Evolutionary conservation across 768 basidiomycete genomes (phyloP), one percentile per base, ranked within the genome.

Genomic region (Lanmaoa pseudosensibilis): DNA sequence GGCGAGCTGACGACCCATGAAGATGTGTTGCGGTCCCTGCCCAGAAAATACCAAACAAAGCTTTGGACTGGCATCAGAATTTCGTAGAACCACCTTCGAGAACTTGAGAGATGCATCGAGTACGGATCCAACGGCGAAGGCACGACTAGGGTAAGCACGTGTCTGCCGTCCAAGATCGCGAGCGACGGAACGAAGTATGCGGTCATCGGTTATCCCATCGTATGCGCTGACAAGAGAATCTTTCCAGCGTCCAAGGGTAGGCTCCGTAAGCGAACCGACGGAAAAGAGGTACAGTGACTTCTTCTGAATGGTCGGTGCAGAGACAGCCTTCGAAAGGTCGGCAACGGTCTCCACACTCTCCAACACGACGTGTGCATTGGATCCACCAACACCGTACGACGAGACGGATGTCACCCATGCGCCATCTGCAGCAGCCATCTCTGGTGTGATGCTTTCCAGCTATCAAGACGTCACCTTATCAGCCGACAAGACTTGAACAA

Each of bases 1-100:
- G 18, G 70, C 65, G 11, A 72, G 71, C 38, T 73, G 67, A 48
- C 74, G 73, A 52, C 74, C 74, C 73, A 74, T 75, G 51, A 62
- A 67, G 33, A 66, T 30, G 38, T 74, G 71, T 38, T 75, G 73
- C 1, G 73, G 72, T 5, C 74, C 74, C 52, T 74, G 73, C 10
- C 73, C 74, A 34, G 73, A 54, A 50, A 74, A 74, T 11, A 74
- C 72, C 43, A 71, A 59, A 27, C 74, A 72, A 9, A 73, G 61
- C 50, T 73, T 74, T 0, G 74, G 70, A 23, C 60, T 62, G n/a
- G 43, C 33, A 8, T 54, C 39, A 2, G 58, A 46, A 36, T 69
- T 66, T 19, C 66, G 64, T 46, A 73, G 54, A 32, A 65, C 58
- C 23, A 69, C 64, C 44, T 63, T 68, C 25, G 69, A 73, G 50